Evolutionary conservation across 495 filamentous ascomycete species (phyloP), one percentile per base, ranked within the genome.

Genomic region (Penicillium odoratum): DNA sequence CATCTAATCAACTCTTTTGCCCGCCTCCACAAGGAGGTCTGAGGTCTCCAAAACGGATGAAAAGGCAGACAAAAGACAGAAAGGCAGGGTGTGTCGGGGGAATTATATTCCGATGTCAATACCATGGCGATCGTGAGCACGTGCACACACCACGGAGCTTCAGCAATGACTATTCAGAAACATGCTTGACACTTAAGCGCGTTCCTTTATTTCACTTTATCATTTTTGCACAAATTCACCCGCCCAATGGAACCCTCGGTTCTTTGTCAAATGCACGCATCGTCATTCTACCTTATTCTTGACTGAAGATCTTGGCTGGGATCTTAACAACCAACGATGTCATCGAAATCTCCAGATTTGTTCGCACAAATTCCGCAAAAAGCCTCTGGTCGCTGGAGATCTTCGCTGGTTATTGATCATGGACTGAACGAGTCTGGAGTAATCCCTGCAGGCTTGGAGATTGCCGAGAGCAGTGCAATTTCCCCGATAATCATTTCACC

Each of bases 401-500:
- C 46, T 30, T 30, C 11, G 13, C 8, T 48, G 11, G 6, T 16
- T 28, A 48, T 48, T 7, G 46, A 48, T 5, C 46, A 48, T 48
- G 46, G 46, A 1, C 33, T 18, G 15, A 46, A 46, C 10, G 7
- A 21, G 10, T 46, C 18, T 7, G 43, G 43, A 7, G 43, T 40
- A 4, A 40, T 40, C 15, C 38, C 38, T 13, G 38, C 38, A 40
- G 43, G 43, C 43, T 21, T 11, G 5, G 43, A 46, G 25, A 18
- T 8, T 21, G 7, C 8, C 16, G 31, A n/a, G 13, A 36, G 21
- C 29, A n/a, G n/a, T 21, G 13, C 16, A 42, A 31, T 21, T 33
- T 45, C 11, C 48, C 56, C 21, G 66, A 55, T 55, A 16, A 51
- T 67, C 8, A 66, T 75, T 18, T 63, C 67, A 13, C 46, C 47